Conservation (phyloP, 2,329 filamentous ascomycete genomes). For the Botrytis deweyae region DNA sequence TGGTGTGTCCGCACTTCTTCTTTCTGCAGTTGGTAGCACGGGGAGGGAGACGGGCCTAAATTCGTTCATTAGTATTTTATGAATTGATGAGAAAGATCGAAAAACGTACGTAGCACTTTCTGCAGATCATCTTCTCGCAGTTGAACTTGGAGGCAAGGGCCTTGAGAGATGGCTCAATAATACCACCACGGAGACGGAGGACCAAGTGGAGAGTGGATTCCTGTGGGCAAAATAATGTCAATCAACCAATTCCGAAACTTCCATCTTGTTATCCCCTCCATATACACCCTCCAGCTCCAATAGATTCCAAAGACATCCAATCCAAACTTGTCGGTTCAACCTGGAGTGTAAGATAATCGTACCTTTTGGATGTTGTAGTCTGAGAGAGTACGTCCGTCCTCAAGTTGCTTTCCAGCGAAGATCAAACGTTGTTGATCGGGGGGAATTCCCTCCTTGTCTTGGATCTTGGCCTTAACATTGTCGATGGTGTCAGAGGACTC, state of each 20-base stretch:
- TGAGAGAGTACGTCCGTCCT: constrained; percentile 93
- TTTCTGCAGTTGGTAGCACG: constrained; percentile 99
- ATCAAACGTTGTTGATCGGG: constrained; percentile 98
- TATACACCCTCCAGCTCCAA: neutral
- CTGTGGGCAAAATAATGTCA: constrained; percentile 47
- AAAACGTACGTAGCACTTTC: constrained; percentile 95
- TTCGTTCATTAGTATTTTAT: constrained; percentile 30
- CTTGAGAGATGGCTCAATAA: constrained; percentile 99
- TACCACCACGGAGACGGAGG: constrained; percentile 97
- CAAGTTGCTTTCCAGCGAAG: constrained; percentile 98
- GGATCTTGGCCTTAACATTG: constrained; percentile 99
- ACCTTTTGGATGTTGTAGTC: constrained; percentile 99
- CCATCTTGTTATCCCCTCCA: neutral
- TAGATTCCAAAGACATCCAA: neutral
- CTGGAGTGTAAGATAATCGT: constrained; percentile 28
- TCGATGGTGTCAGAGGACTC: constrained; percentile 99
- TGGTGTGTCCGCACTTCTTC: constrained; percentile 99
- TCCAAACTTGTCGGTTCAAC: neutral
- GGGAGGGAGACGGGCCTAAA: constrained; percentile 78
- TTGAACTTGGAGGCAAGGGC: constrained; percentile 99
- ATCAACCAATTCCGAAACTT: constrained; percentile 17
- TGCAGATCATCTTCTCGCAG: constrained; percentile 99
- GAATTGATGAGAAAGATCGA: neutral
- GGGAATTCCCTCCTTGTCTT: constrained; percentile 99
- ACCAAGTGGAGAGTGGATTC: constrained; percentile 98